Evolutionary conservation across 371 early-diverging fungal species (phyloP).

Genomic region (Rhizopus delemar): DNA sequence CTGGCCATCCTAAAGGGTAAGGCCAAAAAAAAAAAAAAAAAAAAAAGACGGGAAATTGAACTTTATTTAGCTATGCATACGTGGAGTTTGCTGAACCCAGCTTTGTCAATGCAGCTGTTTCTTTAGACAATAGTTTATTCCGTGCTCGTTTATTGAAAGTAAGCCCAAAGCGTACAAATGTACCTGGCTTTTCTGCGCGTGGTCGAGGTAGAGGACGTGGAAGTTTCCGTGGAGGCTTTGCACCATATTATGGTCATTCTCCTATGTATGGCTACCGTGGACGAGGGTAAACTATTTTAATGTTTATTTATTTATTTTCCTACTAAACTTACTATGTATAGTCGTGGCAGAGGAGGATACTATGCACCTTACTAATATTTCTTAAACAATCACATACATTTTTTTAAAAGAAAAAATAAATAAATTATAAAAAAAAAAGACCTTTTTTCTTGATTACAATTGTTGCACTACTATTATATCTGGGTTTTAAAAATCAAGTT

Average conservation of each 20-base stretch:
- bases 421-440: too few species aligned
- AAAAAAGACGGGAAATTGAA: not conserved
- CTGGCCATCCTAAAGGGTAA: conserved; percentile 95
- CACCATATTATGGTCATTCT: conserved; percentile 49
- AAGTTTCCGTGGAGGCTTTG: conserved; percentile 67
- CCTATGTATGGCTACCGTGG: conserved; percentile 59
- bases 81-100: conserved; percentile 92
- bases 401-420: not conserved
- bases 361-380: conserved; percentile 63
- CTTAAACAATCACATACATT: not conserved
- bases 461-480: too few species aligned
- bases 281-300: conserved; percentile 45
- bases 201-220: conserved; percentile 70
- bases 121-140: conserved; percentile 87
- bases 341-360: conserved; percentile 65
- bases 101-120: conserved; percentile 84
- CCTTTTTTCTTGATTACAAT: too few species aligned
- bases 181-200: conserved; percentile 81
- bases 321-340: conserved; percentile 1
- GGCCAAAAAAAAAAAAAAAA: conserved; percentile 7
- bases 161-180: conserved; percentile 89
- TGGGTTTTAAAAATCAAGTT: too few species aligned
- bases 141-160: conserved; percentile 88
- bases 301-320: conserved; percentile 17
- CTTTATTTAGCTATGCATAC: conserved; percentile 75